A percentile compares a stretch with the other conserved stretches of the same genome.
These are phyloP conservation scores for Neurospora sp. DNA, from an alignment of 495 filamentous ascomycete genomes.

Conservation along the genomic window DNA sequence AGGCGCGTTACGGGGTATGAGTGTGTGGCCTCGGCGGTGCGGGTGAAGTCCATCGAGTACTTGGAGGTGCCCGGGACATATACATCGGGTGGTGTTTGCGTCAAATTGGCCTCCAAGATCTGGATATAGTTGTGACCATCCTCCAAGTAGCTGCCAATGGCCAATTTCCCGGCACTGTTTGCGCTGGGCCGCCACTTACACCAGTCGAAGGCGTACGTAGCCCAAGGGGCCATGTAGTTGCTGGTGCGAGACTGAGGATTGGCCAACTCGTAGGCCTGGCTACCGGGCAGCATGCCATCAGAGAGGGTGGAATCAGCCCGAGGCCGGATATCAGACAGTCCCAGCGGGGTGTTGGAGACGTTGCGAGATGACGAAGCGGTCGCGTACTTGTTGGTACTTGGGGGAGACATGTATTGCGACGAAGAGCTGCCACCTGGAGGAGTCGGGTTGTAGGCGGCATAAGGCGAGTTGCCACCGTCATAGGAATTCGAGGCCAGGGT, in stretches of 20 bases:
- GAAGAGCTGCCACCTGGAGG: constrained; percentile 47
- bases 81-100: constrained; percentile 60
- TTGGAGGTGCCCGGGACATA: constrained; percentile 57
- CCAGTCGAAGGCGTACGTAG: constrained; percentile 96
- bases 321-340: constrained; percentile 81
- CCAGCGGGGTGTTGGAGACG: constrained; percentile 74
- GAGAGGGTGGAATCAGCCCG: constrained; percentile 62
- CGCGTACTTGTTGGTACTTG: constrained; percentile 47
- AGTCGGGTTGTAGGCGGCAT: constrained; percentile 56
- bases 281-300: constrained; percentile 46
- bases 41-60: constrained; percentile 79
- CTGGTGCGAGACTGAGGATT: constrained; percentile 46
- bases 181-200: constrained; percentile 91
- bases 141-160: constrained; percentile 91
- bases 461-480: constrained; percentile 44
- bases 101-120: constrained; percentile 83
- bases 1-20: constrained; percentile 96
- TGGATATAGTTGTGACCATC: constrained; percentile 99
- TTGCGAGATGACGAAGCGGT: constrained; percentile 60
- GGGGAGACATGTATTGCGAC: constrained; percentile 59
- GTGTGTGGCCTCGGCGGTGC: constrained; percentile 94
- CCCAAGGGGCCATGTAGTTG: constrained; percentile 92
- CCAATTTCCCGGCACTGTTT: constrained; percentile 78
- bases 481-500: constrained; percentile 28
- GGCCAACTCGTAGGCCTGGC: constrained; percentile 42